Conservation (phyloP, 768 basidiomycete genomes). For the Leccinum barrowsii region DNA sequence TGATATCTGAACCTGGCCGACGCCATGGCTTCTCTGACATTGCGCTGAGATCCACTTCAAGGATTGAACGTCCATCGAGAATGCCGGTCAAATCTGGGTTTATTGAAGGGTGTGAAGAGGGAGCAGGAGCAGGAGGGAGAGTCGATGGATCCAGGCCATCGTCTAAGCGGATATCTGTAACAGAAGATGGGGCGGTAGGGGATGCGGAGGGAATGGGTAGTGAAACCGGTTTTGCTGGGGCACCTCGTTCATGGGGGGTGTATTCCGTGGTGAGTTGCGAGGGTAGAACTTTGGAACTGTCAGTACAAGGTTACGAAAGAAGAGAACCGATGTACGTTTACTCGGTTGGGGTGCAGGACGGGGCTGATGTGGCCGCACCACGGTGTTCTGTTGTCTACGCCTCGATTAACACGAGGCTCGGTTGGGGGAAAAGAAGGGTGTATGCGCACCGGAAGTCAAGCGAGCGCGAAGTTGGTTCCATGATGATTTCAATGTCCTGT, state of each 20-base stretch:
- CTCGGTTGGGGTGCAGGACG: slow-evolving; percentile 32
- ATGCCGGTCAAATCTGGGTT: slow-evolving; percentile 65
- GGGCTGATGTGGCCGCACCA: slow-evolving; percentile 27
- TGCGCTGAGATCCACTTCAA: slow-evolving; percentile 76
- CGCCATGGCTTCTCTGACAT: slow-evolving; percentile 89
- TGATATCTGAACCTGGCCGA: slow-evolving; percentile 84
- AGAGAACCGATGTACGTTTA: slow-evolving; percentile 24
- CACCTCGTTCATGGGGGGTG: slow-evolving; percentile 65
- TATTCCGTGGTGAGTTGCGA: slow-evolving; percentile 79
- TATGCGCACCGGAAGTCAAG: slow-evolving; percentile 66
- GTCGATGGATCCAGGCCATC: slow-evolving; percentile 61
- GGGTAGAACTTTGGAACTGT: slow-evolving; percentile 31
- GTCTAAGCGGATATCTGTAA: slow-evolving; percentile 28
- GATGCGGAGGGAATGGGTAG: slow-evolving; percentile 21
- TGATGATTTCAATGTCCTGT: slow-evolving; percentile 88
- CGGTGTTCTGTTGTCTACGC: slow-evolving; percentile 35
- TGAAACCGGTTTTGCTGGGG: slow-evolving; percentile 31
- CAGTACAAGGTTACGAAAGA: slow-evolving; percentile 4
- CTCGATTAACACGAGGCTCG: neutral
- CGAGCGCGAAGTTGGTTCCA: slow-evolving; percentile 72
- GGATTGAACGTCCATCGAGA: slow-evolving; percentile 72
- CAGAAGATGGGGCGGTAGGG: slow-evolving; percentile 16
- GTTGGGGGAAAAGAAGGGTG: neutral
- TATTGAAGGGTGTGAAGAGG: slow-evolving; percentile 76
- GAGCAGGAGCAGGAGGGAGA: slow-evolving; percentile 65